Evolutionary conservation across 305 asterid species (phyloP), one percentile per base, ranked within the genome.

Genomic region (Salvia sclarea): DNA sequence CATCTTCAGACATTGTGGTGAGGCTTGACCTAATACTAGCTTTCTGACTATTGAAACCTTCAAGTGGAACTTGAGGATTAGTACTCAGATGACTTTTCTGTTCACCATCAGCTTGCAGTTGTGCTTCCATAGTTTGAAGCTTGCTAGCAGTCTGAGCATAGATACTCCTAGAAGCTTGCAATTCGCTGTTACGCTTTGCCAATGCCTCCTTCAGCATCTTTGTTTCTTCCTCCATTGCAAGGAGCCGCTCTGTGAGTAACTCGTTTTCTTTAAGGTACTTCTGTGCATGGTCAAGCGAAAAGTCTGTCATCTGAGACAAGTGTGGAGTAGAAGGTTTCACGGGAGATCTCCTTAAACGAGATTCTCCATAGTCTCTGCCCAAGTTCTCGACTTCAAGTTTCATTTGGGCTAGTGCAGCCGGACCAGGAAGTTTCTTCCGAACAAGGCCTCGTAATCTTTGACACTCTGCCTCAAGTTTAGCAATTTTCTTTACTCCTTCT

Each of bases 381-480:
- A 93, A 70, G 76, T 65, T 90, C 81, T 93, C 97, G 49, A 93
- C 97, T 79, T 93, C 98, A 35, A 93, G 92, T 74, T 93, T 93
- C 98, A 93, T 93, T 73, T 90, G 97, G 9, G 97, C 96, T 72
- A 93, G 59, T 28, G 98, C 97, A 70, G 97, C 97, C 52, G 98
- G 98, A 41, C 98, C 97, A 6, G 98, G 98, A 74, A 93, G 76
- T 79, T 88, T 90, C 83, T 93, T 93, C 65, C 95, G 81, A 63
- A 93, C 98, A 76, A 93, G 98, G 57, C 97, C 96, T 52, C 98
- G 89, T 76, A 93, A 73, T 77, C 98, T 87, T 81, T 93, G 98
- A 76, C 95, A 88, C 78, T 93, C 98, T 24, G 92, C 95, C 81
- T 93, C 98, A 66, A 93, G 84, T 89, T 93, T 93, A 8, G 93